phyloP scores from a whole-genome alignment of 208 protist genomes.

The Crithidia thermophila region DNA sequence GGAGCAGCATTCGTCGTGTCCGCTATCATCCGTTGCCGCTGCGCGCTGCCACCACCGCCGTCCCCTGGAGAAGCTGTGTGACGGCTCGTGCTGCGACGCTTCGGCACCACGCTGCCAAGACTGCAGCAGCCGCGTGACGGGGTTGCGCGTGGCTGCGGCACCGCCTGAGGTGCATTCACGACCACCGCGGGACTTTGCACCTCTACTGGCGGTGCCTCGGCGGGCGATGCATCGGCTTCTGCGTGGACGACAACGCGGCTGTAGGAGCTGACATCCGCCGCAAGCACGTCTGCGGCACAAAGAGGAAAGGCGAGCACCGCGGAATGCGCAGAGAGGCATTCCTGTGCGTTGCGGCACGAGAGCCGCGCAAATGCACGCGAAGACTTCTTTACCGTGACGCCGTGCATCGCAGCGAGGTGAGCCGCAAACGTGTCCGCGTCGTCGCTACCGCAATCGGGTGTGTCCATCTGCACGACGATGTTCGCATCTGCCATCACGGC shows the following conservation, averaged over 20 bases:
- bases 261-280: slow-evolving; percentile 15
- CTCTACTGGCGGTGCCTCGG: no score
- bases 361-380: slow-evolving; percentile 11
- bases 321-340: background rate
- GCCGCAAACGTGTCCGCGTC: background rate
- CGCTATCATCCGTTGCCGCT: background rate
- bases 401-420: slow-evolving; percentile 8
- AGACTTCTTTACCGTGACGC: background rate
- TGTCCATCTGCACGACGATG: slow-evolving; percentile 17
- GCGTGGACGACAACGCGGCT: slow-evolving; percentile 1
- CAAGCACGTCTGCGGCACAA: slow-evolving; percentile 7
- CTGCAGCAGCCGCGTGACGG: background rate
- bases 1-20: background rate
- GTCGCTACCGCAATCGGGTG: background rate
- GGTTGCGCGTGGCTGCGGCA: no score
- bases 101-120: background rate
- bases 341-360: slow-evolving; percentile 2
- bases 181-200: no score
- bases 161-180: no score
- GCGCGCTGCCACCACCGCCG: background rate
- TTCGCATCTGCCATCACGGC: slow-evolving; percentile 14
- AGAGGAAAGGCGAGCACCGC: slow-evolving; percentile 4
- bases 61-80: background rate
- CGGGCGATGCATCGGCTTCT: background rate
- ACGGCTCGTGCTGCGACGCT: no score